Percentiles rank a stretch among this genome's conserved stretches.
Evolutionary conservation across 106 monocot genomes (phyloP).

Genomic region (Acanthochlamys bracteata): DNA sequence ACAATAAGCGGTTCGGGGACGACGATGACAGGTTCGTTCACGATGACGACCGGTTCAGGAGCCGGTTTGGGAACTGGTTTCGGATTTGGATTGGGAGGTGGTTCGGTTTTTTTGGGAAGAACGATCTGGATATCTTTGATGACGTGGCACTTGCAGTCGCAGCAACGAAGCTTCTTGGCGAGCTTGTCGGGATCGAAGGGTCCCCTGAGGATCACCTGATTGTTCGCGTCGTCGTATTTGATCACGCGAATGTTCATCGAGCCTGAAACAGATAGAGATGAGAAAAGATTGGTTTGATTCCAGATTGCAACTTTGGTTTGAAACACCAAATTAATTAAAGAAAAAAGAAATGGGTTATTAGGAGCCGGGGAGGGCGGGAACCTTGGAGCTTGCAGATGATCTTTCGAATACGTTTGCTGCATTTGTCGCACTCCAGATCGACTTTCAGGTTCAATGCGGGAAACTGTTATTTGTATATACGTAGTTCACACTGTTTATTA

Average conservation of each 20-base stretch:
- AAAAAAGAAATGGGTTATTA: too few species aligned
- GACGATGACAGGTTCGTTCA: not conserved
- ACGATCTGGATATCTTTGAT: constrained; percentile 46
- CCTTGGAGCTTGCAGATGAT: constrained; percentile 24
- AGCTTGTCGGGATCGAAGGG: constrained; percentile 34
- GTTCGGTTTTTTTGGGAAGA: not conserved
- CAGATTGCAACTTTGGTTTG: constrained; percentile 15
- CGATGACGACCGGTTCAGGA: not conserved
- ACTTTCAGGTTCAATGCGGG: constrained; percentile 27
- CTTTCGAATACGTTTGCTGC: constrained; percentile 20
- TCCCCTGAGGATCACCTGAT: constrained; percentile 31
- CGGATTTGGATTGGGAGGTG: not conserved
- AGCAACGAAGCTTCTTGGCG: constrained; percentile 41
- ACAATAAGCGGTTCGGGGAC: too few species aligned
- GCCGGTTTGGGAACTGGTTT: not conserved
- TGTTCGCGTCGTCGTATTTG: constrained; percentile 39
- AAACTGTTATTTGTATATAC: constrained; percentile 11
- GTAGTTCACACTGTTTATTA: too few species aligned
- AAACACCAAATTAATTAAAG: not conserved
- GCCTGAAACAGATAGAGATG: constrained; percentile 10
- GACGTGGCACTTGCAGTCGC: constrained; percentile 44
- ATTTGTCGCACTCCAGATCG: constrained; percentile 33
- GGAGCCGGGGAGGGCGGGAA: too few species aligned
- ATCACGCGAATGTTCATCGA: constrained; percentile 25
- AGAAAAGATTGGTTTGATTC: constrained; percentile 4